Evolutionary conservation across 805 yeast genomes (phyloP), one percentile per base, ranked within the genome.

Genomic region (Starmerella khaoyaiensis): DNA sequence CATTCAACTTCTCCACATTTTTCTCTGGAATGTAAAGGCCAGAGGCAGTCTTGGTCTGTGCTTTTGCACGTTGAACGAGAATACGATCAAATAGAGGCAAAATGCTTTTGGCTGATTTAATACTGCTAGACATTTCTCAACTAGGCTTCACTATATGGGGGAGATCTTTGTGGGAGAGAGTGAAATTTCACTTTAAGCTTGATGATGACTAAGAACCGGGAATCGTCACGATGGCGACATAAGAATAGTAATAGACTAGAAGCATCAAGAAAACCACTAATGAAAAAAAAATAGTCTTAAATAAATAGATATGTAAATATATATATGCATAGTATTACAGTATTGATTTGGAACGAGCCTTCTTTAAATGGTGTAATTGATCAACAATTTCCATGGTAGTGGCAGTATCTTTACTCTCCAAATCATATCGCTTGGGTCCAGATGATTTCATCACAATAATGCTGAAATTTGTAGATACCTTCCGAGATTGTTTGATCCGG

Each of bases 71-170:
- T 68, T 86, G 96, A 46, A 90, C 95, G 47, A 90, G 74, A 44
- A 90, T 87, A 66, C 98, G 79, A 76, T 90, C 97, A 52, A 90
- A 70, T 52, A 93, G 74, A 47, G 98, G 98, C 50, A 78, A 76
- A 58, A 90, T 78, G 42, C 83, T 72, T 65, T 83, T 79, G 54
- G 82, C 90, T 49, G 81, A 75, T 62, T 81, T 83, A 48, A 79
- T 58, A 34, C 84, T 37, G 20, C 46, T 41, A 16, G 50, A 44
- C 51, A 45, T 47, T n/a, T 22, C 27, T 33, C 14, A 25, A 24
- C 23, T 20, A 21, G 25, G n/a, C 20, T 33, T 39, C 30, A 37
- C 33, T 28, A 15, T 16, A 9, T 12, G 30, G 21, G 35, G 28
- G 24, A 14, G 22, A 26, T 26, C 7, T 19, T 20, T 15, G 19